Base-by-base conservation (phyloP, 1,284 basidiomycete species). In the Afroboletus lepidellus region DNA sequence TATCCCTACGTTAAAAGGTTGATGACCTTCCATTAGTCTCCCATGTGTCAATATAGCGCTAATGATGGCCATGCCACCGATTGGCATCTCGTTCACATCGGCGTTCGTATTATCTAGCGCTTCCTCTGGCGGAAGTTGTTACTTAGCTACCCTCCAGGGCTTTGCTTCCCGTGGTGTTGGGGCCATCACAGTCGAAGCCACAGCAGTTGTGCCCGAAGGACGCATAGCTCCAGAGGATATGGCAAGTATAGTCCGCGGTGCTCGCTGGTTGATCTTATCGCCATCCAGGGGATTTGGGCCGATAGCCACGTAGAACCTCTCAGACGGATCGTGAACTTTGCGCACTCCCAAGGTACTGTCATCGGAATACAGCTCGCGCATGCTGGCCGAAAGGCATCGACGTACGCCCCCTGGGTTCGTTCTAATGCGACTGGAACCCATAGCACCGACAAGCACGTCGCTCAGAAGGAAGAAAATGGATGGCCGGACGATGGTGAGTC, bases 321-420 rank as follows among this genome's bases (percentile, higher is more conserved):
- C 49, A 80, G 84, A 62, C 75, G 83, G 32, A 79, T 94, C 54
- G 85, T 90, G 56, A 79, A 86, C 38, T 91, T 90, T 53, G 83
- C 86, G 21, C 90, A 93, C 92, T 41, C 75, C 18, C 73, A 81
- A 57, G 69, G 74, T 36, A 54, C 71, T 33, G 69, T 70, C 30
- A 74, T 93, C 20, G 92, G 83, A 8, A 81, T 95, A 46, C 92
- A 95, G 68, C 78, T 95, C 15, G 83, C 81, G 0, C 92, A 94
- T 62, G 89, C 88, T 0, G 91, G 91, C 0, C 74, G 90, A 24
- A 93, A 93, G 70, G 84, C 84, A 0, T 80, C 78, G 9, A 77
- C 74, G 0, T 59, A 74, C 12, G 75, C 80, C 1, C 83, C 85
- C 0, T 89, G 83, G 83, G 69, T 77, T 30, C 63, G 59, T 54